Evolutionary conservation across 805 yeast genomes (phyloP).

Genomic region (Vanderwaltozyma polyspora): DNA sequence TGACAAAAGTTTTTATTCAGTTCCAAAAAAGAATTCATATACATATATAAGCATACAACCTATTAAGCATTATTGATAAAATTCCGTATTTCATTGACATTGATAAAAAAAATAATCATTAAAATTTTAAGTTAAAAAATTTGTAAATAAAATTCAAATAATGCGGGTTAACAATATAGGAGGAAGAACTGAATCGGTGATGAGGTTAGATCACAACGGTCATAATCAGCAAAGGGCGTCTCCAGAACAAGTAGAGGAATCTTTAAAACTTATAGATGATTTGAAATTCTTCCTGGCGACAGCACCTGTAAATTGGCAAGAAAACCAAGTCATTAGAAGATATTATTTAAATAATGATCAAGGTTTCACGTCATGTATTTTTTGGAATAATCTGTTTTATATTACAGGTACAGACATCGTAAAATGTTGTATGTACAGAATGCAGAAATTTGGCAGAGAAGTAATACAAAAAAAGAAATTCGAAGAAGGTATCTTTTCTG

Average conservation of each 20-base stretch:
- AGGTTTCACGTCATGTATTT: constrained; percentile 85
- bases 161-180: too few species aligned
- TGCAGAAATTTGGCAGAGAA: constrained; percentile 80
- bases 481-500: constrained; percentile 93
- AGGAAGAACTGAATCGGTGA: not conserved
- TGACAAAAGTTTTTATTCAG: too few species aligned
- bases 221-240: not conserved
- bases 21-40: too few species aligned
- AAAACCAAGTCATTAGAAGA: constrained; percentile 74
- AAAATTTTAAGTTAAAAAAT: too few species aligned
- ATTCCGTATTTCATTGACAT: too few species aligned
- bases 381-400: constrained; percentile 82
- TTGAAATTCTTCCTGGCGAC: constrained; percentile 79
- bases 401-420: constrained; percentile 95
- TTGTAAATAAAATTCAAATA: too few species aligned
- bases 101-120: too few species aligned
- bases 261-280: constrained; percentile 57
- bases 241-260: constrained; percentile 31
- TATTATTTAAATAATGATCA: constrained; percentile 81
- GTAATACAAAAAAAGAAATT: constrained; percentile 83
- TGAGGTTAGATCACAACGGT: not conserved
- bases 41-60: too few species aligned
- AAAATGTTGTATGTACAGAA: constrained; percentile 77
- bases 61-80: too few species aligned
- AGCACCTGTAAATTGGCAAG: constrained; percentile 93